These are phyloP conservation scores for Wilcoxina mikolae DNA, from an alignment of 495 filamentous ascomycete genomes.

Conservation along the genomic window DNA sequence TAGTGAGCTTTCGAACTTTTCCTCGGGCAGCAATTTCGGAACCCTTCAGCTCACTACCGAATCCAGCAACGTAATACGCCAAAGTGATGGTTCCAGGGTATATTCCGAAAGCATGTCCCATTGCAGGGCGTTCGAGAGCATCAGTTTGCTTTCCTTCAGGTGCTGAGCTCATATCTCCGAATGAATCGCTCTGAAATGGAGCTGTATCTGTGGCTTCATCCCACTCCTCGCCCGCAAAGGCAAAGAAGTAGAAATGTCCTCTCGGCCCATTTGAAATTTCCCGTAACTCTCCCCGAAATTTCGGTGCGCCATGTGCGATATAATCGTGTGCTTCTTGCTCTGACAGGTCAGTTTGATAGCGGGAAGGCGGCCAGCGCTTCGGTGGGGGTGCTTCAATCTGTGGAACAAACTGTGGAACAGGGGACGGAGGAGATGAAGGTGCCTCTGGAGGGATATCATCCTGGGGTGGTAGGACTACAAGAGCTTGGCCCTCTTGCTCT, in stretches of 20 bases:
- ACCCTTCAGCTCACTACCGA: constrained; percentile 21
- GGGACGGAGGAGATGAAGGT: constrained; percentile 23
- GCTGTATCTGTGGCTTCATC: constrained; percentile 27
- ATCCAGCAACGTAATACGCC: constrained; percentile 32
- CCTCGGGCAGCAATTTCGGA: constrained; percentile 20
- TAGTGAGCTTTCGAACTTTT: constrained; percentile 25
- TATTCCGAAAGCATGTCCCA: constrained; percentile 36
- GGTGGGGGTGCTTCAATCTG: constrained; percentile 11
- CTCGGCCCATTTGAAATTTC: constrained; percentile 25
- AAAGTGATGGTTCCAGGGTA: constrained; percentile 36
- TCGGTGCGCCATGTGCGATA: constrained; percentile 26
- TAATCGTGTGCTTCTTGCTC: constrained; percentile 21
- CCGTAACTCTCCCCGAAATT: constrained; percentile 22
- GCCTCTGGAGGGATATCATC: constrained; percentile 13
- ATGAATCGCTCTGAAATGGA: constrained; percentile 27
- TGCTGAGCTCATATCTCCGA: constrained; percentile 28
- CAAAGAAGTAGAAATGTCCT: constrained; percentile 24
- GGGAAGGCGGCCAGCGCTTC: constrained; percentile 5
- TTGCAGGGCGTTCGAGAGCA: constrained; percentile 37
- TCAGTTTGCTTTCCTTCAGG: constrained; percentile 28
- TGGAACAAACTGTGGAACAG: constrained; percentile 18
- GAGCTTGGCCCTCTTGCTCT: constrained; percentile 24
- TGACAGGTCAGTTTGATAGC: constrained; percentile 22
- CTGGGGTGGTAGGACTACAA: constrained; percentile 24
- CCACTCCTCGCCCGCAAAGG: constrained; percentile 28